phyloP scores from a whole-genome alignment of 257 asterid species.

The Jacaranda mimosifolia region DNA sequence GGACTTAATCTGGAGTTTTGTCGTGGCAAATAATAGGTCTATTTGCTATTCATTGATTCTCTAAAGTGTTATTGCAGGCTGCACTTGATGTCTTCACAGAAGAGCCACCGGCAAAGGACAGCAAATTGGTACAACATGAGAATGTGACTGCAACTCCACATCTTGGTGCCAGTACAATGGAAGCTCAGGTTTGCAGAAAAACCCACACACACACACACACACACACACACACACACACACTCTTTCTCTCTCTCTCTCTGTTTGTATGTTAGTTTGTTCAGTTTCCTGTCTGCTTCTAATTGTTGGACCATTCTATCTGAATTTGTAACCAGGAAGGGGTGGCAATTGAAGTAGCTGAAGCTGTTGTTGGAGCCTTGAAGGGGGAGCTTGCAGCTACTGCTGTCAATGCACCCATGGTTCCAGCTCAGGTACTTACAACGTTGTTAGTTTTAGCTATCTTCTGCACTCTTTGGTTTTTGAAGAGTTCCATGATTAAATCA shows the following conservation, averaged over 20 bases:
- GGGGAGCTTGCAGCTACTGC: conserved; percentile 88
- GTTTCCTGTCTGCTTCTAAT: background rate
- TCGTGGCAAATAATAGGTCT: background rate
- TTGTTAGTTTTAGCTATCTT: background rate
- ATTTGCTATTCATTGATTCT: background rate
- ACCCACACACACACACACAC: background rate
- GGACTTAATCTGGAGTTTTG: background rate
- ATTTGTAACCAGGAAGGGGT: conserved; percentile 66
- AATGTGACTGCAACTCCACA: conserved; percentile 77
- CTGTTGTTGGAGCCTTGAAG: conserved; percentile 78
- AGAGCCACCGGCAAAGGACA: conserved; percentile 77
- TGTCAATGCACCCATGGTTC: conserved; percentile 87
- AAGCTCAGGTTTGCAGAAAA: conserved; percentile 67
- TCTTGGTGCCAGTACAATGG: conserved; percentile 84
- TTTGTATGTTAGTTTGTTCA: background rate
- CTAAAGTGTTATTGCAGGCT: conserved; percentile 50
- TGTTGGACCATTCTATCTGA: conserved; percentile 14
- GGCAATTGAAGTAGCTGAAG: conserved; percentile 82
- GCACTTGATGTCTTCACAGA: conserved; percentile 87
- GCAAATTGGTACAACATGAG: conserved; percentile 69
- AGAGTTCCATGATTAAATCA: background rate
- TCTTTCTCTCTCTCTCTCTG: background rate
- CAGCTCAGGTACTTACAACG: conserved; percentile 62
- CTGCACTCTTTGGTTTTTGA: background rate
- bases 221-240: background rate